Evolutionary conservation across 257 asterid genomes (phyloP), one percentile per base, ranked within the genome.

Genomic region (Gentiana straminea): DNA sequence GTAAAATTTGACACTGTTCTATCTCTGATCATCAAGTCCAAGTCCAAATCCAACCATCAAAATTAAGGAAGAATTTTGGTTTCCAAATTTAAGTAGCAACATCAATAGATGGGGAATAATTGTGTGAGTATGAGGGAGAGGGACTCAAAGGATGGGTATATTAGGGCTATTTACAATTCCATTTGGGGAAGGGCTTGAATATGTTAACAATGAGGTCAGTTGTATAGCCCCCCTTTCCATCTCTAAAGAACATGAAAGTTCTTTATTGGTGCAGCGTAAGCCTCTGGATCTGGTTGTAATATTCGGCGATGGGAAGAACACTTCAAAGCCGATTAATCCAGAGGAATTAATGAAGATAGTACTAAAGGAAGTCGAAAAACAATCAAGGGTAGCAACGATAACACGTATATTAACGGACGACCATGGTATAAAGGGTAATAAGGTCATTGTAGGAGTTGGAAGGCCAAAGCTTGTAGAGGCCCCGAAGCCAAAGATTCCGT

Each of bases 251-350:
- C 37, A 59, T 6, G 71, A 67, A 64, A 66, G 37, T 61, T 35
- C 13, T 8, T 3, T 51, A 7, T 4, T 62, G 4, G 73, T 70
- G 13, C 78, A 70, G 63, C 50, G 60, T 58, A 65, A 52, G n/a
- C 81, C 84, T 5, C 84, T 81, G 13, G 70, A 68, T 54, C 13
- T 69, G 55, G 70, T 64, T 13, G 44, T 53, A 60, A 74, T 78
- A 7, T 72, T 51, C 7, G 64, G 57, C 54, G 70, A 60, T 13
- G 68, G 39, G 24, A 24, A 24, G 24, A 24, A 24, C 24, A 15
- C 54, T 53, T 53, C 36, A 35, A 55, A 55, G 13, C 59, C 57
- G 44, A 60, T 13, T 4, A 39, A 13, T 41, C 34, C 55, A 52
- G 59, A 60, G 52, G 65, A 73, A n/a, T 54, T 70, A 56, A 61